Evolutionary conservation across 331 rosid genomes (phyloP).

Genomic region (Acacia concinna): DNA sequence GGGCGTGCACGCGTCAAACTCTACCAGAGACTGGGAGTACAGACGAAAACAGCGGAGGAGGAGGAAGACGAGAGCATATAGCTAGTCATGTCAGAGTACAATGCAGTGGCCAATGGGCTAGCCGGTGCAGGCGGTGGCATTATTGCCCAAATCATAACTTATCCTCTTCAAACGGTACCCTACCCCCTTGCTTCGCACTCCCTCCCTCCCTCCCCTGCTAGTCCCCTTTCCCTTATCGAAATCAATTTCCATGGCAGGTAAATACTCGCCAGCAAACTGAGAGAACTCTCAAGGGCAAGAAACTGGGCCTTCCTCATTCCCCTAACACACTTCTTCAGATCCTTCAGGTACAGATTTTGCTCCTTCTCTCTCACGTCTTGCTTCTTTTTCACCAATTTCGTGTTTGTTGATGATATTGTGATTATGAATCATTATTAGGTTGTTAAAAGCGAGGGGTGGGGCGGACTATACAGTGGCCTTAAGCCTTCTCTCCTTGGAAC

Average conservation of each 20-base stretch:
- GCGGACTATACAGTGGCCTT: constrained; percentile 85
- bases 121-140: constrained; percentile 91
- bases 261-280: constrained; percentile 89
- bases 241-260: constrained; percentile 43
- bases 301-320: constrained; percentile 23
- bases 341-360: constrained; percentile 45
- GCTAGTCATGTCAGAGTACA: constrained; percentile 48
- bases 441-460: constrained; percentile 72
- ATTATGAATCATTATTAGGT: constrained; percentile 44
- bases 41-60: not conserved
- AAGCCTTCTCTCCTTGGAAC: constrained; percentile 86
- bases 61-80: not conserved
- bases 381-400: not conserved
- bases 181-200: not conserved
- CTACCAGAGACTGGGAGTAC: not conserved
- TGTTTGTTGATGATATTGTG: not conserved
- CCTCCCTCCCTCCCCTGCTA: too few species aligned
- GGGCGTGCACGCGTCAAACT: not conserved
- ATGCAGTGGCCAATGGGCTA: constrained; percentile 75
- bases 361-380: not conserved
- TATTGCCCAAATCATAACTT: constrained; percentile 76
- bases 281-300: constrained; percentile 56
- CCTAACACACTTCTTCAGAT: constrained; percentile 57
- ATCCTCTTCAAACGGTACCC: constrained; percentile 73
- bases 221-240: not conserved